A percentile compares a stretch with the other conserved stretches of the same genome.
Evolutionary conservation across 1,139 yeast genomes (phyloP).

Genomic region (Sugiyamaella grinbergsii): DNA sequence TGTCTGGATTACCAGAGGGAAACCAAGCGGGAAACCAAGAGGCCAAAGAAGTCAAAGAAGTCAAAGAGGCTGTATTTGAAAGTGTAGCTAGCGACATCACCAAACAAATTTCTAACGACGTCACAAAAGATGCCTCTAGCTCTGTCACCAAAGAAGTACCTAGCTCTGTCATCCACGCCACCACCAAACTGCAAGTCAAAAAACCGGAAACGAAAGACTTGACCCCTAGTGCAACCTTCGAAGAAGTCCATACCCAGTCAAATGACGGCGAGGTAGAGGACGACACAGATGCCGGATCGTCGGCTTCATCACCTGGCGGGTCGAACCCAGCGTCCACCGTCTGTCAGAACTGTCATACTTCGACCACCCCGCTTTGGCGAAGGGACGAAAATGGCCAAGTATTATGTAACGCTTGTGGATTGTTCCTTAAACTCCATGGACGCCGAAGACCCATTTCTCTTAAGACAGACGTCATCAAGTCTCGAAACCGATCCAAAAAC

Average conservation of each 20-base stretch:
- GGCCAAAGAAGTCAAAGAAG: neutral
- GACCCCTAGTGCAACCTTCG: neutral
- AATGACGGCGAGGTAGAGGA: neutral
- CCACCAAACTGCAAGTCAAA: too few species aligned
- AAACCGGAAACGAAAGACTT: neutral
- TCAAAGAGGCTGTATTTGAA: too few species aligned
- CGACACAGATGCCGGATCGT: neutral
- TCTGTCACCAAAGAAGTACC: too few species aligned
- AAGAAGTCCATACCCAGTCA: too few species aligned
- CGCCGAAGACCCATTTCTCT: slow-evolving; percentile 87
- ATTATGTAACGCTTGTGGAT: slow-evolving; percentile 90
- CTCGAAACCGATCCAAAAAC: slow-evolving; percentile 61
- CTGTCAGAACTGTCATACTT: slow-evolving; percentile 87
- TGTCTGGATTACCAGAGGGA: neutral
- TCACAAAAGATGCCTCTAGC: too few species aligned
- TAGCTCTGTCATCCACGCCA: too few species aligned
- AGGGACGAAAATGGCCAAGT: slow-evolving; percentile 92
- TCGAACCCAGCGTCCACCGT: slow-evolving; percentile 45
- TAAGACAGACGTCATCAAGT: slow-evolving; percentile 88
- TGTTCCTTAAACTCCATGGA: slow-evolving; percentile 85
- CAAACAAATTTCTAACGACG: too few species aligned
- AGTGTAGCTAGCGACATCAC: too few species aligned
- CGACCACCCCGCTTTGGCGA: slow-evolving; percentile 92
- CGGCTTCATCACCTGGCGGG: slow-evolving; percentile 7
- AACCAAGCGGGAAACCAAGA: neutral